phyloP scores from a whole-genome alignment of 108 stramenopile genomes.

The Nannochloropsis salina region DNA sequence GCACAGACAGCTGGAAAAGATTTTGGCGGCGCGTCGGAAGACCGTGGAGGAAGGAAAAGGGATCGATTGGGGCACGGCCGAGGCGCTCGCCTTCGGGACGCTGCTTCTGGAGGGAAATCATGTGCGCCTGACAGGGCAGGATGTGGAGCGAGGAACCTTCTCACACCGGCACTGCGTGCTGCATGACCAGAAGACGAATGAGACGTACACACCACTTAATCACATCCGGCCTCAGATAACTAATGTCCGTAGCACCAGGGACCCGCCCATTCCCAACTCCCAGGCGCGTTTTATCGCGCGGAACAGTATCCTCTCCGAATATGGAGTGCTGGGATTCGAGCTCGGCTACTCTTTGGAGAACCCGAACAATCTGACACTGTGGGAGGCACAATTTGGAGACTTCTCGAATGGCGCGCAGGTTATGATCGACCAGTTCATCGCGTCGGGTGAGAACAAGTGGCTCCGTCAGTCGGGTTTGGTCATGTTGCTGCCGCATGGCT shows the following conservation, averaged over 20 bases:
- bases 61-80: constrained; percentile 97
- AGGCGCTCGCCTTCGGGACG: constrained; percentile 94
- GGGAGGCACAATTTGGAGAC: constrained; percentile 99
- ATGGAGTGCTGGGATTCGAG: constrained; percentile 97
- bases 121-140: constrained; percentile 95
- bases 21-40: constrained; percentile 65
- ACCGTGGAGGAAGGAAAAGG: constrained; percentile 74
- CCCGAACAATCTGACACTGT: constrained; percentile 86
- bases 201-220: constrained; percentile 76
- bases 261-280: constrained; percentile 19
- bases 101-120: constrained; percentile 94
- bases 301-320: constrained; percentile 93
- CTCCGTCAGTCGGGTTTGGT: constrained; percentile 88
- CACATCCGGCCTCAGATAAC: constrained; percentile 31
- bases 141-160: constrained; percentile 83
- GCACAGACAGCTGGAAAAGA: constrained; percentile 85
- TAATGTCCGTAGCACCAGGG: neutral
- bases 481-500: constrained; percentile 92
- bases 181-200: constrained; percentile 73
- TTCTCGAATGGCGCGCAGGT: constrained; percentile 97
- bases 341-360: constrained; percentile 92
- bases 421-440: constrained; percentile 97
- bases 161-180: constrained; percentile 85
- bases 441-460: constrained; percentile 98
- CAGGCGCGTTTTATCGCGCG: constrained; percentile 83